Conservation (phyloP, 176 grass and related monocot genomes). For the Juncus effusus region DNA sequence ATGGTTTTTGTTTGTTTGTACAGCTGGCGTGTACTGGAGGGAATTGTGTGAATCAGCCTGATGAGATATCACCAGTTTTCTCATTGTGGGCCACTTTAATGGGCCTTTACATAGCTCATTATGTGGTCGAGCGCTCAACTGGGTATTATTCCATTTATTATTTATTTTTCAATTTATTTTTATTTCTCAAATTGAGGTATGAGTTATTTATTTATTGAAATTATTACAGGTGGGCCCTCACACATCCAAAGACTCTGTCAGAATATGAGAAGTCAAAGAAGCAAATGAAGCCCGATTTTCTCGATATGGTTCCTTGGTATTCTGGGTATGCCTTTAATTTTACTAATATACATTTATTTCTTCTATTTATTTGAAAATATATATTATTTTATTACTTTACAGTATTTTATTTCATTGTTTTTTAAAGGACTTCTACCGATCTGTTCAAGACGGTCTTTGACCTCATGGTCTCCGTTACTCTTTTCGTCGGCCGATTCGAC, state of each 20-base stretch:
- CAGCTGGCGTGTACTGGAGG: slow-evolving; percentile 69
- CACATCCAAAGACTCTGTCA: slow-evolving; percentile 74
- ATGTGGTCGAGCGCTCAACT: slow-evolving; percentile 88
- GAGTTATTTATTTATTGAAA: slow-evolving; percentile 13
- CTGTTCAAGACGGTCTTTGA: slow-evolving; percentile 98
- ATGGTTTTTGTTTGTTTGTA: slow-evolving; percentile 25
- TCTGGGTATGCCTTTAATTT: slow-evolving; percentile 64
- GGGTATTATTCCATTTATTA: slow-evolving; percentile 52
- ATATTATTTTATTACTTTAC: slow-evolving; percentile 3
- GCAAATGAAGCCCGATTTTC: slow-evolving; percentile 92
- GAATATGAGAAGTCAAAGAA: slow-evolving; percentile 94
- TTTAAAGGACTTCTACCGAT: slow-evolving; percentile 88
- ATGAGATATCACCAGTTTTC: slow-evolving; percentile 85
- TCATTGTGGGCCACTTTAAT: slow-evolving; percentile 97
- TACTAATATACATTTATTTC: not conserved
- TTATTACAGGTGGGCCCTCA: slow-evolving; percentile 70
- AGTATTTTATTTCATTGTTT: not conserved
- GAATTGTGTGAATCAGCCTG: slow-evolving; percentile 44
- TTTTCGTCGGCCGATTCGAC: slow-evolving; percentile 95
- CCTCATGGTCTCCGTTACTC: slow-evolving; percentile 95
- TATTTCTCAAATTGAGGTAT: not conserved
- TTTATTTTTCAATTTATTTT: slow-evolving; percentile 1
- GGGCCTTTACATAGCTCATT: slow-evolving; percentile 95
- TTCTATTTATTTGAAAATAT: slow-evolving; percentile 28
- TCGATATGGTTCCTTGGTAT: slow-evolving; percentile 99